Conservation (phyloP, 2,329 filamentous ascomycete genomes). For the Ophiostoma piceae region DNA sequence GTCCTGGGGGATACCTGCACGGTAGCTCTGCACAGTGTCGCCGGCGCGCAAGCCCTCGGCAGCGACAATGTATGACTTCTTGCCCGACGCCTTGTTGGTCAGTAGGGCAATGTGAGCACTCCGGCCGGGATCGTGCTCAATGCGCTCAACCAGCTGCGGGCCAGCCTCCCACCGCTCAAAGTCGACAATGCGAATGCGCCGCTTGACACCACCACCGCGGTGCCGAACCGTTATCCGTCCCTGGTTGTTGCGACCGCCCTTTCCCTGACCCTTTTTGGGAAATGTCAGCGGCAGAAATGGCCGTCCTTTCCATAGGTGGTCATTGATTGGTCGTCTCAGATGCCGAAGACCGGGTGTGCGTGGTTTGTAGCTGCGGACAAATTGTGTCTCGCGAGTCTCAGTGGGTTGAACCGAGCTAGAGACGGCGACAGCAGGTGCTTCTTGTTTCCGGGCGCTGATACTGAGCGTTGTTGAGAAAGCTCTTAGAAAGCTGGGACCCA, state of each 20-base stretch:
- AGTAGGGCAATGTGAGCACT: slow-evolving; percentile 89
- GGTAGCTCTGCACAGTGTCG: slow-evolving; percentile 87
- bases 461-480: slow-evolving; percentile 29
- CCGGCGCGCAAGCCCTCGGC: slow-evolving; percentile 89
- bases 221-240: slow-evolving; percentile 86
- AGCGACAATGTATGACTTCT: slow-evolving; percentile 89
- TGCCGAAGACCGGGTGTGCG: slow-evolving; percentile 89
- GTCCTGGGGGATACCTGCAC: slow-evolving; percentile 79
- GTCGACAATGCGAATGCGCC: slow-evolving; percentile 86
- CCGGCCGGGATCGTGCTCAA: slow-evolving; percentile 92
- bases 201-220: slow-evolving; percentile 84
- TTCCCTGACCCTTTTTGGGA: slow-evolving; percentile 84
- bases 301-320: slow-evolving; percentile 92
- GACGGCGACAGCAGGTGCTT: slow-evolving; percentile 7
- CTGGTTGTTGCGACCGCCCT: slow-evolving; percentile 85
- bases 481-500: slow-evolving; percentile 25
- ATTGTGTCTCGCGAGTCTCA: slow-evolving; percentile 37
- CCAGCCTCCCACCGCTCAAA: slow-evolving; percentile 75
- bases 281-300: slow-evolving; percentile 79
- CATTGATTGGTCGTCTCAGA: slow-evolving; percentile 86
- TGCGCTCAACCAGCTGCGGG: slow-evolving; percentile 81
- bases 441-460: slow-evolving; percentile 19
- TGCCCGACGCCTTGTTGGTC: slow-evolving; percentile 65
- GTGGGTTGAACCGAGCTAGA: background rate
- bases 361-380: slow-evolving; percentile 83